Evolutionary conservation across 768 basidiomycete species (phyloP).

Genomic region (Boletus rubroflammeus): DNA sequence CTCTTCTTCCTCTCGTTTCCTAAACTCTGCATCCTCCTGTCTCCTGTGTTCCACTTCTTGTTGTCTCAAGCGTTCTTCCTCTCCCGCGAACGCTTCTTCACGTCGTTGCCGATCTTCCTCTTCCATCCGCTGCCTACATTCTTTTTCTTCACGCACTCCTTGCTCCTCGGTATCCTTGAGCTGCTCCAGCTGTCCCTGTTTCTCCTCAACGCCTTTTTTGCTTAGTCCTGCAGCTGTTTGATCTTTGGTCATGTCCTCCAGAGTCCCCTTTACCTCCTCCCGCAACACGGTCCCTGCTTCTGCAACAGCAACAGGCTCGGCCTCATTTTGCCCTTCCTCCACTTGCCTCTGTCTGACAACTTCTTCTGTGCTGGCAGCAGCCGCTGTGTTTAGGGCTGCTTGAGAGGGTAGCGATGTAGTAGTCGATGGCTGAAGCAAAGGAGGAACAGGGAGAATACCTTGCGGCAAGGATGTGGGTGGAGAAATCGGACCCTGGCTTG

Average conservation of each 20-base stretch:
- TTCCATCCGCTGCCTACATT: background rate
- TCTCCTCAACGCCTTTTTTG: constrained; percentile 17
- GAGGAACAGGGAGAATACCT: constrained; percentile 6
- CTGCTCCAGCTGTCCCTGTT: background rate
- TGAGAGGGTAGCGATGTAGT: constrained; percentile 22
- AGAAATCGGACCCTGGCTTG: constrained; percentile 6
- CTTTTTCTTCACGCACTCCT: background rate
- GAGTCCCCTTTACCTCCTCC: background rate
- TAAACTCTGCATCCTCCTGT: constrained; percentile 21
- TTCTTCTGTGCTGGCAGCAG: constrained; percentile 22
- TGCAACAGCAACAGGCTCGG: background rate
- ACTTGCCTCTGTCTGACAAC: constrained; percentile 40
- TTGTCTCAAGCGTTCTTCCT: constrained; percentile 25
- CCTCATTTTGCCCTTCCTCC: constrained; percentile 29
- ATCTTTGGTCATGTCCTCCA: background rate
- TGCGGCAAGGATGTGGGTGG: constrained; percentile 7
- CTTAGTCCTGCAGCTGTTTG: constrained; percentile 17
- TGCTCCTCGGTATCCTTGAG: background rate
- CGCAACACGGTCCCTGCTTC: background rate
- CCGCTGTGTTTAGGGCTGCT: background rate
- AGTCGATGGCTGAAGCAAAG: constrained; percentile 8
- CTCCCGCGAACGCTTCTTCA: background rate
- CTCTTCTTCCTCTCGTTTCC: background rate
- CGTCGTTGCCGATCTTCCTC: background rate
- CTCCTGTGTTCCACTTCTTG: constrained; percentile 18